Conservation (phyloP, 2,329 filamentous ascomycete genomes). For the Aspergillus sojae region DNA sequence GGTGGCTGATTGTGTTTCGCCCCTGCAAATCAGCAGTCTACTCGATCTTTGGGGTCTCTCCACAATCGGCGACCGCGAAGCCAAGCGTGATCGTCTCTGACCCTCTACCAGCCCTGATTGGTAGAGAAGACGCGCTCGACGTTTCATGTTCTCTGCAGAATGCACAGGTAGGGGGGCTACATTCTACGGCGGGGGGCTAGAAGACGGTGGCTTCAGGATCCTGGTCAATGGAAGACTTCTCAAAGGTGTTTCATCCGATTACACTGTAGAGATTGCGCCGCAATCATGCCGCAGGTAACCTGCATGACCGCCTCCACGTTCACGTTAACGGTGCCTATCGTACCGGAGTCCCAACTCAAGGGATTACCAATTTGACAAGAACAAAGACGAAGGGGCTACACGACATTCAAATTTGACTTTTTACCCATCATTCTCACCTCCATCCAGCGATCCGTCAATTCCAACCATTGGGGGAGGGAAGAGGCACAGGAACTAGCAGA, state of each 20-base stretch:
- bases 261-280: background rate
- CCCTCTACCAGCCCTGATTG: constrained; percentile 10
- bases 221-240: background rate
- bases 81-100: constrained; percentile 8
- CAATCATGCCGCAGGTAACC: background rate
- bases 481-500: background rate
- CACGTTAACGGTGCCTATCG: no score
- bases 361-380: background rate
- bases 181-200: background rate
- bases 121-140: constrained; percentile 18
- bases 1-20: background rate
- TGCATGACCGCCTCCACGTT: background rate
- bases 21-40: background rate
- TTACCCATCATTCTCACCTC: background rate
- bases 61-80: background rate
- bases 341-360: background rate
- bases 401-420: background rate
- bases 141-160: constrained; percentile 18
- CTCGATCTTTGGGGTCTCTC: background rate
- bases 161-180: background rate
- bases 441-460: background rate
- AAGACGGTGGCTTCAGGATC: constrained; percentile 9
- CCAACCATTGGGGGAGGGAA: background rate
- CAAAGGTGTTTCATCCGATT: background rate
- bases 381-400: background rate